phyloP scores from a whole-genome alignment of 139 green algal species.

The Microglena sp. region DNA sequence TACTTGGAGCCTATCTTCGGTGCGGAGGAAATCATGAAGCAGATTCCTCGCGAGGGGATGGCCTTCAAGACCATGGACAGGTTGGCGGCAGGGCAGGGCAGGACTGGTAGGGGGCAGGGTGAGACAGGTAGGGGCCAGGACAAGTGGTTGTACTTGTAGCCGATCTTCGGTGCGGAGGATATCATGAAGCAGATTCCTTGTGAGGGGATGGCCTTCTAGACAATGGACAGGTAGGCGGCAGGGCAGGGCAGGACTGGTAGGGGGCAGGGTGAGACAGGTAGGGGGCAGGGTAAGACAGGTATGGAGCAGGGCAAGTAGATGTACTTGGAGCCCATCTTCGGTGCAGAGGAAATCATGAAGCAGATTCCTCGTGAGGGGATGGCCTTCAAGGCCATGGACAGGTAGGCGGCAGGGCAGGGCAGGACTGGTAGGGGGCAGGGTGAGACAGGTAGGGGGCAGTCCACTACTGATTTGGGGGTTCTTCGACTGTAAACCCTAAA shows the following conservation, averaged over 20 bases:
- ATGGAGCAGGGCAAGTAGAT: conserved; percentile 50
- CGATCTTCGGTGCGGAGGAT: conserved; percentile 55
- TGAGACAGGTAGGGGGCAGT: no score
- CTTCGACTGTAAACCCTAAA: no score
- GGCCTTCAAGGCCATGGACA: conserved; percentile 55
- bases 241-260: no score
- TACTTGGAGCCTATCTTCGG: conserved; percentile 67
- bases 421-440: no score
- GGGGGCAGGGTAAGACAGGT: no score
- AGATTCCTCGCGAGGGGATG: conserved; percentile 49
- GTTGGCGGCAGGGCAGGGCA: no score
- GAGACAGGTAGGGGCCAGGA: conserved; percentile 43
- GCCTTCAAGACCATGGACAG: conserved; percentile 57
- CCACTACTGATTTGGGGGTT: no score
- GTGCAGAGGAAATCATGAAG: conserved; percentile 57
- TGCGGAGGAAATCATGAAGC: conserved; percentile 58
- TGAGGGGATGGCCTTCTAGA: conserved; percentile 47
- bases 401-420: no score
- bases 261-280: no score
- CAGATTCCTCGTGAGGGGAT: conserved; percentile 52
- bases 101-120: conserved; percentile 54
- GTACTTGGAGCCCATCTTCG: conserved; percentile 67
- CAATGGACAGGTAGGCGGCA: no score
- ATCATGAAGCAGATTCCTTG: conserved; percentile 62
- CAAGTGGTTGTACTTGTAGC: conserved; percentile 65